Conservation (phyloP, 1,284 basidiomycete genomes). For the Ustilago xerochloae region DNA sequence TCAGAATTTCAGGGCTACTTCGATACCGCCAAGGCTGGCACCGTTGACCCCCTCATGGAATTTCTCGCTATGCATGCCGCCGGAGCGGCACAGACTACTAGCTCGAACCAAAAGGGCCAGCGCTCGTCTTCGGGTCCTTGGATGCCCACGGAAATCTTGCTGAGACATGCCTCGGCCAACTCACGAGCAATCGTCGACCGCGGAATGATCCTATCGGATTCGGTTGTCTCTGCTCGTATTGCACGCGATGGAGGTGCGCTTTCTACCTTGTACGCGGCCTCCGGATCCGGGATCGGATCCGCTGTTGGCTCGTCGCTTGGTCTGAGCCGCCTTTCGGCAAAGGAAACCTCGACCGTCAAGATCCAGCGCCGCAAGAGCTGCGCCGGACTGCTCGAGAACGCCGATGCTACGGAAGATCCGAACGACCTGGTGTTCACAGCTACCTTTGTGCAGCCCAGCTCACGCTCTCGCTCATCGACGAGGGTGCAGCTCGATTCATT, state of each 20-base stretch:
- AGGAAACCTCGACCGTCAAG: conserved; percentile 55
- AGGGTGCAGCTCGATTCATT: conserved; percentile 21
- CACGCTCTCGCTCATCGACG: conserved; percentile 40
- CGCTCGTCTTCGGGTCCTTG: conserved; percentile 31
- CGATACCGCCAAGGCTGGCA: conserved; percentile 10
- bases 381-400: conserved; percentile 46
- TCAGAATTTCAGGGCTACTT: conserved; percentile 38
- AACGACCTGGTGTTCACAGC: conserved; percentile 46
- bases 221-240: conserved; percentile 55
- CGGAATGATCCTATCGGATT: conserved; percentile 64
- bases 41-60: conserved; percentile 44
- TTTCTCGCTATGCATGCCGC: conserved; percentile 54
- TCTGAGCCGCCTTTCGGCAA: conserved; percentile 43
- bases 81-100: conserved; percentile 29
- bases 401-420: conserved; percentile 29
- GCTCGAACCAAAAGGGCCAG: conserved; percentile 32
- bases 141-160: conserved; percentile 55
- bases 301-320: conserved; percentile 59
- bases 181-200: conserved; percentile 59
- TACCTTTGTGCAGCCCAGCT: conserved; percentile 39
- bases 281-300: conserved; percentile 48
- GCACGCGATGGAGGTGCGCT: conserved; percentile 41
- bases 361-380: conserved; percentile 53
- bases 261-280: conserved; percentile 36
- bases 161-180: conserved; percentile 59